phyloP scores from a whole-genome alignment of 768 basidiomycete species.

The Lactifluus volemus region DNA sequence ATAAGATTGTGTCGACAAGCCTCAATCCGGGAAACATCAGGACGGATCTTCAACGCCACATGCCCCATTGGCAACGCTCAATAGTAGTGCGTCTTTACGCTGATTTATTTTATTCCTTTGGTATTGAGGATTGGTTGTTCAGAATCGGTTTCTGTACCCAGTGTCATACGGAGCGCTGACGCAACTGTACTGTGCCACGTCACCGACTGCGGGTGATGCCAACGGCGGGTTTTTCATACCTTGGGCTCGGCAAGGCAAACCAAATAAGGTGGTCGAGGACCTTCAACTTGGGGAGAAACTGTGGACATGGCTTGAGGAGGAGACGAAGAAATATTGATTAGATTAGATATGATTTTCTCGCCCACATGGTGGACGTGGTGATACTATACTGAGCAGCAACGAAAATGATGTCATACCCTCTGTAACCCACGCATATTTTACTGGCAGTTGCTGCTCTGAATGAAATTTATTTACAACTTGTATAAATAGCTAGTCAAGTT shows the following conservation, averaged over 20 bases:
- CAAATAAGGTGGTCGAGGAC: conserved; percentile 19
- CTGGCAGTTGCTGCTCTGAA: too few relatives aligned
- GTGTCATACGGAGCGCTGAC: conserved; percentile 32
- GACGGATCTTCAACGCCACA: conserved; percentile 6
- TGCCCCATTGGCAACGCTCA: neutral
- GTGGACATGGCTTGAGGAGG: conserved; percentile 28
- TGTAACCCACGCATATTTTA: too few relatives aligned
- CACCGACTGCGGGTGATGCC: conserved; percentile 30
- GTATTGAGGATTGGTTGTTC: too few relatives aligned
- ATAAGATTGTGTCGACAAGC: conserved; percentile 37
- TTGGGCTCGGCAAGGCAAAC: conserved; percentile 22
- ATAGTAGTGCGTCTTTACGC: neutral
- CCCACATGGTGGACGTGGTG: too few relatives aligned
- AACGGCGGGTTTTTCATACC: conserved; percentile 32
- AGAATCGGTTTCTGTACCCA: neutral
- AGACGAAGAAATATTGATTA: conserved; percentile 8
- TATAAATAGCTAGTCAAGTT: too few relatives aligned
- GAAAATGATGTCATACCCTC: too few relatives aligned
- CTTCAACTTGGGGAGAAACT: conserved; percentile 23
- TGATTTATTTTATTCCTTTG: too few relatives aligned
- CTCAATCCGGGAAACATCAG: conserved; percentile 32
- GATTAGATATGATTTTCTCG: too few relatives aligned
- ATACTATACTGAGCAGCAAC: too few relatives aligned
- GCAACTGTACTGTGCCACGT: conserved; percentile 36
- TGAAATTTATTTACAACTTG: too few relatives aligned